Evolutionary conservation across 2,329 filamentous ascomycete species (phyloP), one percentile per base, ranked within the genome.

Genomic region (Phaeoacremonium minimum): DNA sequence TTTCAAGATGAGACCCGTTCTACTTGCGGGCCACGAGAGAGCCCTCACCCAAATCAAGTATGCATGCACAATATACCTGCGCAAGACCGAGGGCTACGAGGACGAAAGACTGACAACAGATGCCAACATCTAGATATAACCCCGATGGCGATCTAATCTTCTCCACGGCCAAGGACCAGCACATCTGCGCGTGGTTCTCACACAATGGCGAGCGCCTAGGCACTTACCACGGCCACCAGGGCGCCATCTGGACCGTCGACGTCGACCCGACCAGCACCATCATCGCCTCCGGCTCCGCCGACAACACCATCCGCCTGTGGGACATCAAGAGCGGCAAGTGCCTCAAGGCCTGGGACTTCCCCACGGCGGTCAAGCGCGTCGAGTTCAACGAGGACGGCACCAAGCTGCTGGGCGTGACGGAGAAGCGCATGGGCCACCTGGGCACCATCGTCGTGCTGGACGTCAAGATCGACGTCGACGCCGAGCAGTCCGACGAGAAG

Each of bases 221-320:
- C 57, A 93, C 91, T 53, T 98, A 97, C 73, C 83, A 87, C 61
- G 93, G 93, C 64, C 93, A 98, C 70, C 85, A 94, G 66, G 93
- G 93, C 69, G 91, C 93, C 55, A 86, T 98, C 72, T 98, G 93
- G 93, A 96, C 93, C 45, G 86, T 98, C 66, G 93, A 98, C 61
- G 85, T 95, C 58, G 87, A 95, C 70, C 90, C 91, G 48, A 89
- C 89, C 55, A 87, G 85, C 47, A 87, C 86, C 55, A 80, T 98
- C 58, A 83, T 97, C 59, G 93, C 91, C 58, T 94, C 87, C 44
- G 93, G 93, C 55, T 93, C 90, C 53, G 93, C 93, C 66, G 93
- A 98, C 73, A 97, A 97, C 76, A 96, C 91, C 30, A 91, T 98
- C 67, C 83, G 90, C 57, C 77, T 98, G 56, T 98, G 93, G 93